Evolutionary conservation across 23 red algal species (phyloP).

Genomic region (Chondrus crispus): DNA sequence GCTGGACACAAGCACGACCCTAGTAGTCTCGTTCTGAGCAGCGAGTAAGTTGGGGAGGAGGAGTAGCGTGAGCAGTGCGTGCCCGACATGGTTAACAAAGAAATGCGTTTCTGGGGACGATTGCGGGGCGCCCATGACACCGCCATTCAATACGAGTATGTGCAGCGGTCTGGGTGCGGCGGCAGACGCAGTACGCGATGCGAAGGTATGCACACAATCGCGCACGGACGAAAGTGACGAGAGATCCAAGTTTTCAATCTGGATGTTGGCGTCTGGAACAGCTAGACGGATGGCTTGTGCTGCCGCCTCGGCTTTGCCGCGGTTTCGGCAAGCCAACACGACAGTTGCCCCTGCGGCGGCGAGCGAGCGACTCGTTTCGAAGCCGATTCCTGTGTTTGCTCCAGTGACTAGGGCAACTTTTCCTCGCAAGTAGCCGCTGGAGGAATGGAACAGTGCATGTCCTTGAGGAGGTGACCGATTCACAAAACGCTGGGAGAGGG

Average conservation of each 20-base stretch:
- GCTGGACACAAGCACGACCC: slow-evolving; percentile 77
- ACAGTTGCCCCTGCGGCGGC: slow-evolving; percentile 57
- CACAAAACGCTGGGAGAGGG: slow-evolving; percentile 46
- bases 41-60: slow-evolving; percentile 37
- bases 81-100: slow-evolving; percentile 89
- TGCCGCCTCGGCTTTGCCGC: slow-evolving; percentile 37
- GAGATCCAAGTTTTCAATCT: slow-evolving; percentile 50
- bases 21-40: neutral
- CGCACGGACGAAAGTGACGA: slow-evolving; percentile 69
- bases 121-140: slow-evolving; percentile 72
- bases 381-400: slow-evolving; percentile 89
- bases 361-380: slow-evolving; percentile 68
- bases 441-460: slow-evolving; percentile 6
- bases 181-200: neutral
- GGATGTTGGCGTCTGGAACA: slow-evolving; percentile 5
- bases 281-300: neutral
- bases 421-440: neutral
- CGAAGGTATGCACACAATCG: neutral
- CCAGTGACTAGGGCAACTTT: slow-evolving; percentile 83
- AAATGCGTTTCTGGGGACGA: slow-evolving; percentile 81
- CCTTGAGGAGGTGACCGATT: neutral
- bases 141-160: slow-evolving; percentile 85
- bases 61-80: slow-evolving; percentile 80
- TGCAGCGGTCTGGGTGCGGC: neutral
- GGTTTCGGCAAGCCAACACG: slow-evolving; percentile 76